phyloP scores from a whole-genome alignment of 352 stramenopile genomes.

The Globisporangium mamillatum region DNA sequence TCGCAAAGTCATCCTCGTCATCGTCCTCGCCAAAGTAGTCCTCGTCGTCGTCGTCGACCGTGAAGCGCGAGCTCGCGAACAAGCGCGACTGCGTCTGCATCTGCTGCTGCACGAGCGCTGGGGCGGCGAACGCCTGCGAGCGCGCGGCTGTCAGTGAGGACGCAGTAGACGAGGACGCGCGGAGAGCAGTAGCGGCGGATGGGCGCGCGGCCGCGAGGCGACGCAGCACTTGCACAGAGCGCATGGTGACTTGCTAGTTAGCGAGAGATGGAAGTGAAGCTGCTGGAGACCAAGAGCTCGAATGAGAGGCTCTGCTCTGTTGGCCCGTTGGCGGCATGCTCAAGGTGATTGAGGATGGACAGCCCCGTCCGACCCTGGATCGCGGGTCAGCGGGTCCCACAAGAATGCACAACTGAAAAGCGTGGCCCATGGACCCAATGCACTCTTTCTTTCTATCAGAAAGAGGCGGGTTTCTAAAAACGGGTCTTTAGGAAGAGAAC shows the following conservation, averaged over 20 bases:
- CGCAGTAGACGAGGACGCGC: neutral
- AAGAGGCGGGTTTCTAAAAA: neutral
- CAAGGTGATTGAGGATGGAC: neutral
- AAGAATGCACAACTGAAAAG: neutral
- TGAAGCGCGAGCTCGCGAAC: constrained; percentile 37
- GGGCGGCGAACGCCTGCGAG: neutral
- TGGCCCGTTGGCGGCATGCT: neutral
- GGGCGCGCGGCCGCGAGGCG: constrained; percentile 14
- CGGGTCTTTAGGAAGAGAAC: neutral
- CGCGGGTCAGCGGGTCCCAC: constrained; percentile 9
- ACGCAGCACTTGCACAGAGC: constrained; percentile 20
- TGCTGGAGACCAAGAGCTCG: neutral
- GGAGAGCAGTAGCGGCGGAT: neutral
- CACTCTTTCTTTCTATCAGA: too few species aligned
- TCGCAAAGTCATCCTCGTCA: constrained; percentile 68
- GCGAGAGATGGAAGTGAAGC: neutral
- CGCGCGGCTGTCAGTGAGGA: constrained; percentile 7
- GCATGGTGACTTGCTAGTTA: constrained; percentile 5
- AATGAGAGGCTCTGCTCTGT: constrained; percentile 14
- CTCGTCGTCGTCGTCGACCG: constrained; percentile 31
- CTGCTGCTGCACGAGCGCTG: constrained; percentile 6
- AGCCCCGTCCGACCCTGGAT: constrained; percentile 13
- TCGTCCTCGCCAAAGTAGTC: constrained; percentile 67
- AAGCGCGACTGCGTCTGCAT: constrained; percentile 24
- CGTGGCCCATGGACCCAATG: neutral